Conservation (phyloP, 768 basidiomycete species). For the Hypholoma fasciculare region DNA sequence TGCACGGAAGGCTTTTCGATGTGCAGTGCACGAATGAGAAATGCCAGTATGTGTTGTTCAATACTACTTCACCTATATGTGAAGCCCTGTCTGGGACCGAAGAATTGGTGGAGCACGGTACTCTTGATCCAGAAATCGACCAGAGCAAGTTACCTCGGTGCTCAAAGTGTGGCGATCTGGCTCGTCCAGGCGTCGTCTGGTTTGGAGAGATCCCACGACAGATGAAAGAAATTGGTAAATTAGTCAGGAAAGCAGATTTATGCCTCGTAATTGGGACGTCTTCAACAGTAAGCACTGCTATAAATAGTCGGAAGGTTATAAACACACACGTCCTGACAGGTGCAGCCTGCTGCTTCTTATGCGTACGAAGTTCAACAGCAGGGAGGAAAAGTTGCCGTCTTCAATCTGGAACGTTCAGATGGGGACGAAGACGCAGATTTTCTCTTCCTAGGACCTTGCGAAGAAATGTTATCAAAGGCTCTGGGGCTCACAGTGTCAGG, state of each 20-base stretch:
- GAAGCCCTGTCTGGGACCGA: conserved; percentile 46
- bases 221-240: conserved; percentile 37
- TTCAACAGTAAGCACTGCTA: conserved; percentile 37
- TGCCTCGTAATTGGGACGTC: conserved; percentile 58
- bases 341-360: conserved; percentile 43
- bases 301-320: neutral
- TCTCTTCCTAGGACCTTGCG: conserved; percentile 51
- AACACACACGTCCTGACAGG: conserved; percentile 25
- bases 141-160: conserved; percentile 43
- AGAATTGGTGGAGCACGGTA: conserved; percentile 29
- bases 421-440: conserved; percentile 47
- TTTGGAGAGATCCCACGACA: conserved; percentile 48
- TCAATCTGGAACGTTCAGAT: conserved; percentile 34
- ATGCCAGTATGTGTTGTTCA: conserved; percentile 41
- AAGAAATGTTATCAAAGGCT: conserved; percentile 41
- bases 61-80: conserved; percentile 45
- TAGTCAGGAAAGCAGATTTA: conserved; percentile 48
- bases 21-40: conserved; percentile 43
- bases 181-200: conserved; percentile 59
- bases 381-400: conserved; percentile 42
- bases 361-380: conserved; percentile 29
- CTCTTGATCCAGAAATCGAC: conserved; percentile 38
- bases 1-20: conserved; percentile 64
- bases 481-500: conserved; percentile 27
- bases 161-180: conserved; percentile 39